Conservation (phyloP, 305 asterid genomes). For the Fraxinus platypoda region DNA sequence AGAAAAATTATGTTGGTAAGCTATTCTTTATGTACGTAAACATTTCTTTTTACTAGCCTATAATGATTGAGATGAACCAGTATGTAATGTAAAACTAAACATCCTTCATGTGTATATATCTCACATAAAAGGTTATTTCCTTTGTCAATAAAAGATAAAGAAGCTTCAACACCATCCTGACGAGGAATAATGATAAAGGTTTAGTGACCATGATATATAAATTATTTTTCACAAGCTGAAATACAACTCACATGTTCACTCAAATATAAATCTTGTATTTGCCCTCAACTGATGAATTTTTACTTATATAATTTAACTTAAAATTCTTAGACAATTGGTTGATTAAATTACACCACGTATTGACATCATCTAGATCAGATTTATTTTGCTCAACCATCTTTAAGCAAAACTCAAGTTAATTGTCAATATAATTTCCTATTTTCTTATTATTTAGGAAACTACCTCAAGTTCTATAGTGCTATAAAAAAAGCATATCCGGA, state of each 20-base stretch:
- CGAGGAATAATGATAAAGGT: neutral
- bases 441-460: slow-evolving; percentile 63
- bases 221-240: neutral
- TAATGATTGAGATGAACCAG: neutral
- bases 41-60: neutral
- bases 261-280: neutral
- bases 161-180: neutral
- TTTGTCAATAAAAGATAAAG: neutral
- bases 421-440: neutral
- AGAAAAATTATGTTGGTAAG: slow-evolving; percentile 72
- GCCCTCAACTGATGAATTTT: neutral
- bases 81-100: neutral
- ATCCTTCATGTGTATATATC: neutral
- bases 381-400: neutral
- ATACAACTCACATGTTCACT: neutral
- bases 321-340: neutral
- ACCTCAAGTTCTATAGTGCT: slow-evolving; percentile 75
- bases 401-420: neutral
- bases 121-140: neutral
- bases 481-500: slow-evolving; percentile 67
- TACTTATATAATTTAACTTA: neutral
- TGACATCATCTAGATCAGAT: neutral
- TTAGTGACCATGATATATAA: neutral
- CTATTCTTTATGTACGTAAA: neutral
- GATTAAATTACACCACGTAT: neutral